Evolutionary conservation across 2,329 filamentous ascomycete genomes (phyloP).

Genomic region (Lasiodiplodia sp.): DNA sequence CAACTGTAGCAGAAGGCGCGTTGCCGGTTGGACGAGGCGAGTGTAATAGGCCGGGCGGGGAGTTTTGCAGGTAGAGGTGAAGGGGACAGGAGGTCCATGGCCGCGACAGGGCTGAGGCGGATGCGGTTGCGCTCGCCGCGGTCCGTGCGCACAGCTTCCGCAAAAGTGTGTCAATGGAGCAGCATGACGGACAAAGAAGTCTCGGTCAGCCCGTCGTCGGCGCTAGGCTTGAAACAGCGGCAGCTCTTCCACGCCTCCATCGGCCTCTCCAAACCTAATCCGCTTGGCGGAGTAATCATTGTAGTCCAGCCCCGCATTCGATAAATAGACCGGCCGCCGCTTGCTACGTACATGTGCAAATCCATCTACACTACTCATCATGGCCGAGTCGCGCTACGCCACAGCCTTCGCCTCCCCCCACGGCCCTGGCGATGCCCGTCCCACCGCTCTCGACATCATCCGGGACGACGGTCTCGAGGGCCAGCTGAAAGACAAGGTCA

Average conservation of each 20-base stretch:
- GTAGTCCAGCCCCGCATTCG: conserved; percentile 3
- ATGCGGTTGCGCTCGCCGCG: conserved; percentile 13
- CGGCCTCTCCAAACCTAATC: not conserved
- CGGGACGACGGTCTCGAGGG: conserved; percentile 47
- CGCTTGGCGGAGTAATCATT: no score
- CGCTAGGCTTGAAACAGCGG: conserved; percentile 19
- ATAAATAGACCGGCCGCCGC: conserved; percentile 1
- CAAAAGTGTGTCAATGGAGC: conserved; percentile 9
- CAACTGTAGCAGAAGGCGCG: not conserved
- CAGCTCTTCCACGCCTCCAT: conserved; percentile 1
- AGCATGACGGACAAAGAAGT: not conserved
- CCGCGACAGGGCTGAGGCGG: conserved; percentile 15
- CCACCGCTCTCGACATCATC: conserved; percentile 52
- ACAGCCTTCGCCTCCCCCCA: conserved; percentile 34
- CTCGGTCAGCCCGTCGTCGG: not conserved
- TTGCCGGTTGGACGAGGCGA: not conserved
- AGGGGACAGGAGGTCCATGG: not conserved
- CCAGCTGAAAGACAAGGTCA: conserved; percentile 39
- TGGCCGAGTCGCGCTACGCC: conserved; percentile 33
- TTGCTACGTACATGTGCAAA: not conserved
- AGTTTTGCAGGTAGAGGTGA: not conserved
- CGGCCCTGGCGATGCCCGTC: conserved; percentile 51
- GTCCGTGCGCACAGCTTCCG: conserved; percentile 3
- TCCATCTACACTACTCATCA: not conserved
- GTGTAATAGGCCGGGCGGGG: not conserved